phyloP scores from a whole-genome alignment of 1,139 yeast genomes.

The Geotrichum klebahnii region DNA sequence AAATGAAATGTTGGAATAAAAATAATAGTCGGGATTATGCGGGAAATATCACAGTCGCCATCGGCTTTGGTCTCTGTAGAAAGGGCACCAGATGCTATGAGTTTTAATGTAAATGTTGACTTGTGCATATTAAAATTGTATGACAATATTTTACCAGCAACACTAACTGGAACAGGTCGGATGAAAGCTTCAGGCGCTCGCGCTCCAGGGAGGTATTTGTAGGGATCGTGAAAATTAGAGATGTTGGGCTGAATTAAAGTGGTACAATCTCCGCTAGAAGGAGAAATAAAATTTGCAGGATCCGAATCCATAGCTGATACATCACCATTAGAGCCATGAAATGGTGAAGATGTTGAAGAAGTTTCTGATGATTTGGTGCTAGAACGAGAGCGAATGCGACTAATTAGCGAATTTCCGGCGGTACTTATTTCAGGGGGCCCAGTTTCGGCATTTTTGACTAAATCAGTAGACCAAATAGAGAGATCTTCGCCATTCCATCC shows the following conservation, averaged over 20 bases:
- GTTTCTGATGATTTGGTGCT: neutral
- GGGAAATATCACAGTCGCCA: conserved; percentile 2
- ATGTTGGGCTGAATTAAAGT: conserved; percentile 11
- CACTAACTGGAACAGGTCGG: conserved; percentile 38
- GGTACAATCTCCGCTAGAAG: neutral
- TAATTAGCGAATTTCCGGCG: neutral
- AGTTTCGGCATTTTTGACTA: conserved; percentile 6
- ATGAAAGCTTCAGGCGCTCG: conserved; percentile 40
- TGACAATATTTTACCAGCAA: conserved; percentile 32
- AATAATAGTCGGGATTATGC: conserved; percentile 50
- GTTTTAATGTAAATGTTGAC: conserved; percentile 31
- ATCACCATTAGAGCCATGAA: neutral
- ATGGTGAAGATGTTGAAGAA: neutral
- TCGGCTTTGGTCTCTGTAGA: conserved; percentile 9
- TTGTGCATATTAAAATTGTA: conserved; percentile 34
- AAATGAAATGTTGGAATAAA: conserved; percentile 72
- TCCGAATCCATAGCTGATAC: conserved; percentile 13
- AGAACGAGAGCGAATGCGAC: conserved; percentile 8
- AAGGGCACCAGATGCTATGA: conserved; percentile 24
- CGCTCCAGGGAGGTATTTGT: conserved; percentile 28
- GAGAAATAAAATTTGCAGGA: neutral
- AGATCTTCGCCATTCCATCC: conserved; percentile 91
- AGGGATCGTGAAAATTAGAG: conserved; percentile 19
- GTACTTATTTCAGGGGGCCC: conserved; percentile 5
- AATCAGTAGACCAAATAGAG: conserved; percentile 73